Base-by-base conservation (phyloP, 768 basidiomycete genomes). In the Russula abietina region DNA sequence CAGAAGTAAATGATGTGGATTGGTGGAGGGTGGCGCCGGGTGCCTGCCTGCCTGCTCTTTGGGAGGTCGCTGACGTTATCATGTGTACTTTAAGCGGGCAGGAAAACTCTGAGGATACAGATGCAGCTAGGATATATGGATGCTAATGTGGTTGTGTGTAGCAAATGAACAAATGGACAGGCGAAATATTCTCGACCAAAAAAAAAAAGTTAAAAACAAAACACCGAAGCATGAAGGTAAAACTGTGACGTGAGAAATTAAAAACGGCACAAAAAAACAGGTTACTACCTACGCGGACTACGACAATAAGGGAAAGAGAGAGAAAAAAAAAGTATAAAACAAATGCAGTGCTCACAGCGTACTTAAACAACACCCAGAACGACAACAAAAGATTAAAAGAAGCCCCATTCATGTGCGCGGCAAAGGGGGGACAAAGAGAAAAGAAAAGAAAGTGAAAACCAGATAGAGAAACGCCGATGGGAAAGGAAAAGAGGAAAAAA, bases 121-220 rank as follows among this genome's bases (percentile, higher is more conserved):
- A 67, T 67, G 66, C 66, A 67, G 66, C 59, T 65, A 66, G 66
- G 64, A 61, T 67, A 65, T 65, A 67, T 55, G 66, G 51, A 67
- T 65, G 63, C 43, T 50, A 46, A 39, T 66, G 57, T 59, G 62
- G 65, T 51, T 36, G 66, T 65, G 56, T 59, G 65, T 67, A 65
- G 53, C 57, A 67, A 51, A 39, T 53, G 57, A 64, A 64, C 28
- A 46, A 39, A 57, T 51, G 39, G 57, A 48, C 38, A 39, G 38
- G 16, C 16, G 16, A 48, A 46, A 46, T 43, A 65, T 46, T 56
- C 19, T 55, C 19, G 46, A 51, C 52, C 22, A 17, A 33, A 28
- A 22, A 1, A 8, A 22, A 22, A 16, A 22, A 22, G 4, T 11
- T n/a, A 5, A 33, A n/a, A 12, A 39, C 38, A 39, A 17, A 17